Evolutionary conservation across 1,284 basidiomycete species (phyloP), one percentile per base, ranked within the genome.

Genomic region (Cryptococcus sp.): DNA sequence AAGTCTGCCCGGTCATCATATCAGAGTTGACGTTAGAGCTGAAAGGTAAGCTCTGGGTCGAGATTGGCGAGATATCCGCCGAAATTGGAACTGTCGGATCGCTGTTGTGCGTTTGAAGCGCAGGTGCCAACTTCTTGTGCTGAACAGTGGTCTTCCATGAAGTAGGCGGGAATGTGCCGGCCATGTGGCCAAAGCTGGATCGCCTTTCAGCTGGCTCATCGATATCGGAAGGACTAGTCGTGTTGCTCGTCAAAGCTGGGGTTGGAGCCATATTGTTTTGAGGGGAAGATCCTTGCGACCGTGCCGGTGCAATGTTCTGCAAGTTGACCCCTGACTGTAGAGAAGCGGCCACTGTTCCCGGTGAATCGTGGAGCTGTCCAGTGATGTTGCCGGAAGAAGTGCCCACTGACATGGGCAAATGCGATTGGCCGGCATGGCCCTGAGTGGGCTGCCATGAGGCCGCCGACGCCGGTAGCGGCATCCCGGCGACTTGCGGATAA

Each of bases 201-300:
- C 59, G 53, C 25, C 59, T 46, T 38, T 71, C 68, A 7, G 57
- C 41, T n/a, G 63, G 68, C 51, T 69, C 69, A 40, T 68, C 68
- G 19, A 69, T 66, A 15, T 61, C 59, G 0, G 66, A 66, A 0
- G 74, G 71, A 53, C 71, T 74, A 16, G 69, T 70, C 3, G 71
- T 62, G 41, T 67, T 62, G 31, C 56, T 64, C 19, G 71, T 71
- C 35, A 78, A 53, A 1, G 72, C 66, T 0, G 76, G 73, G 0
- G 74, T 76, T 7, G 68, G 54, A 1, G 66, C 64, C 10, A 70
- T 45, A 19, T 16, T 47, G 17, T 60, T 51, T 42, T 38, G 59
- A n/a, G 63, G 56, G 6, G 59, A 59, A n/a, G 42, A 31, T 16
- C 49, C 35, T 46, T 47, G 50, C 23, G 53, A 20, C 47, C 22